phyloP scores from a whole-genome alignment of 148 eudicot species.

The Rhododendron simsii region DNA sequence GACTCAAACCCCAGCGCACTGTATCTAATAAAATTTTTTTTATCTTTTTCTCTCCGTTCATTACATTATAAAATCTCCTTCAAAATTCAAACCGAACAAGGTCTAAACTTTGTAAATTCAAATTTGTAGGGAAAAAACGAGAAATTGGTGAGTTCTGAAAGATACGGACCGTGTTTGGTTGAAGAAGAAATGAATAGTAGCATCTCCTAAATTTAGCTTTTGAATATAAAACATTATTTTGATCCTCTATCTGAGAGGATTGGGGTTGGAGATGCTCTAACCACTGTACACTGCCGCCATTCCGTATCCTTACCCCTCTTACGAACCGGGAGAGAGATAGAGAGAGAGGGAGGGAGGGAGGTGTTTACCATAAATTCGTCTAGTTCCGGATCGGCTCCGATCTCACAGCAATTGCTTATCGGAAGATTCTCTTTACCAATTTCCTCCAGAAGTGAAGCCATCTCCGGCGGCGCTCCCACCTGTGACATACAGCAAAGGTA shows the following conservation, averaged over 20 bases:
- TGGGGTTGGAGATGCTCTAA: background rate
- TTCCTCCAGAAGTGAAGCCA: constrained; percentile 16
- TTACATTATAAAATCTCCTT: too few relatives aligned
- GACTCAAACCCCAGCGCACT: too few relatives aligned
- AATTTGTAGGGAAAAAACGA: background rate
- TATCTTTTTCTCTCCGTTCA: too few relatives aligned
- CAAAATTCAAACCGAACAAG: too few relatives aligned
- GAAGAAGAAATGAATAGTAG: background rate
- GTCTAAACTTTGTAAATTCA: too few relatives aligned
- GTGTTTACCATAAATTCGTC: constrained; percentile 24
- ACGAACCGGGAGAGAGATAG: background rate
- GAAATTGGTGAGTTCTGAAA: background rate
- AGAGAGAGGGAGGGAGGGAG: background rate
- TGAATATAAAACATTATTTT: too few relatives aligned
- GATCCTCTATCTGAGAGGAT: too few relatives aligned
- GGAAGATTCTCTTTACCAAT: constrained; percentile 7
- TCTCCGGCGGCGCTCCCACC: constrained; percentile 28
- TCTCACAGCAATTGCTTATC: background rate
- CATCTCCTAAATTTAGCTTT: too few relatives aligned
- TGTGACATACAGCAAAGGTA: background rate
- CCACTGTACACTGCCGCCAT: background rate
- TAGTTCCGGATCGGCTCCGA: constrained; percentile 24
- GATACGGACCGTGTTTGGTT: background rate
- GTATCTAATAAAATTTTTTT: too few relatives aligned
- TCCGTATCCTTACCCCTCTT: background rate